These are phyloP conservation scores for Candida oleophila DNA, from an alignment of 805 yeast species.

Conservation along the genomic window DNA sequence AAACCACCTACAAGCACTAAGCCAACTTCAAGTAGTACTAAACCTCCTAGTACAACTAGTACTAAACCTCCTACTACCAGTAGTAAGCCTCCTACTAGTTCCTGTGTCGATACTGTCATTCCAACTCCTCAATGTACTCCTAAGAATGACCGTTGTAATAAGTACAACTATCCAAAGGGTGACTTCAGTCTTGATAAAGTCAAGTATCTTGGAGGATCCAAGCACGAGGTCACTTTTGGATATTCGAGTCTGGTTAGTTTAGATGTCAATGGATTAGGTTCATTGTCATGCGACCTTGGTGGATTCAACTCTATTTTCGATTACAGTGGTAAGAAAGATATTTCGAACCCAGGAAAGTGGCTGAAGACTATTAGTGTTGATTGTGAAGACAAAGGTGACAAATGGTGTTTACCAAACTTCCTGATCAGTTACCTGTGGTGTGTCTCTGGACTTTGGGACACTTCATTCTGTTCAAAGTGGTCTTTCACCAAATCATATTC, in stretches of 20 bases:
- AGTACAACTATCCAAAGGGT: slow-evolving; percentile 2
- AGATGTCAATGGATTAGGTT: background rate
- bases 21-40: slow-evolving; percentile 1
- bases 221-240: slow-evolving; percentile 2
- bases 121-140: slow-evolving; percentile 3
- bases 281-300: background rate
- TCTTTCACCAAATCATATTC: background rate
- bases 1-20: background rate
- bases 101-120: background rate
- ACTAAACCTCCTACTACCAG: slow-evolving; percentile 5
- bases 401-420: slow-evolving; percentile 1
- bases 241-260: background rate
- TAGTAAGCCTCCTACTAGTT: slow-evolving; percentile 8
- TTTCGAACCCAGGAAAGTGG: background rate
- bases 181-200: background rate
- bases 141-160: background rate
- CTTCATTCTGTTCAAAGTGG: background rate
- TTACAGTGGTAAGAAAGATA: background rate
- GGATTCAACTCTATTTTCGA: background rate
- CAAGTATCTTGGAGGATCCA: background rate
- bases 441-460: background rate
- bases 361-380: background rate
- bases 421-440: background rate
- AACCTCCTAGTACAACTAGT: background rate
- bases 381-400: slow-evolving; percentile 3